These are phyloP conservation scores for Irpex rosettiformis DNA, from an alignment of 1,284 basidiomycete genomes.

Conservation along the genomic window DNA sequence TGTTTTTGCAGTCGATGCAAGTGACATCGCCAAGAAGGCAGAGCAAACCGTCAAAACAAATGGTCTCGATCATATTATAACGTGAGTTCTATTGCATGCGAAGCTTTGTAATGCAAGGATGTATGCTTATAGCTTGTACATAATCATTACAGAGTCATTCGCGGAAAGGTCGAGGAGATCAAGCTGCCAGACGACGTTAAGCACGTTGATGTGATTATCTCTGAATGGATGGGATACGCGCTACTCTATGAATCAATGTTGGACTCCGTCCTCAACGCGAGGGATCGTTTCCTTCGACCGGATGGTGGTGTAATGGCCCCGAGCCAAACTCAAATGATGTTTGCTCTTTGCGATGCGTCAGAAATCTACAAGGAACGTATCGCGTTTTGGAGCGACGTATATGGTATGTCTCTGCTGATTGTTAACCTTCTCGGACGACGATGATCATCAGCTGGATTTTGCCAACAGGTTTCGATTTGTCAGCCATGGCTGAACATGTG, in stretches of 20 bases:
- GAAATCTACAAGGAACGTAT: conserved; percentile 80
- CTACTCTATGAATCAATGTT: conserved; percentile 97
- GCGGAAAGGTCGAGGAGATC: conserved; percentile 88
- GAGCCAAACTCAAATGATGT: conserved; percentile 84
- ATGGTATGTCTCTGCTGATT: conserved; percentile 52
- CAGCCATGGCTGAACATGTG: conserved; percentile 68
- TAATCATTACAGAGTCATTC: conserved; percentile 57
- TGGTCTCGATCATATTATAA: conserved; percentile 73
- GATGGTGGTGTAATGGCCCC: conserved; percentile 85
- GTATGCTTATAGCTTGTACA: not conserved
- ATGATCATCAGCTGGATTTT: not conserved
- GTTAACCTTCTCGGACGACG: not conserved
- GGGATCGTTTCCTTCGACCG: conserved; percentile 80
- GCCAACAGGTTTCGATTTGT: conserved; percentile 76
- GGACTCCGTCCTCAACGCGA: conserved; percentile 87
- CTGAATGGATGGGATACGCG: conserved; percentile 98
- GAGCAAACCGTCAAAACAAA: conserved; percentile 80
- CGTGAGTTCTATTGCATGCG: conserved; percentile 38
- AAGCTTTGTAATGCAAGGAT: not conserved
- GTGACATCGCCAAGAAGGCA: conserved; percentile 82
- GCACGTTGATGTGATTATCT: conserved; percentile 90
- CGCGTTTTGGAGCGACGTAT: conserved; percentile 88
- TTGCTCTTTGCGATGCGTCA: conserved; percentile 75
- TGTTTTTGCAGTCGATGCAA: conserved; percentile 94
- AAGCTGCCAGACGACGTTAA: conserved; percentile 62